Base-by-base conservation (phyloP, 2,329 filamentous ascomycete species). In the Aschersonia sp. region DNA sequence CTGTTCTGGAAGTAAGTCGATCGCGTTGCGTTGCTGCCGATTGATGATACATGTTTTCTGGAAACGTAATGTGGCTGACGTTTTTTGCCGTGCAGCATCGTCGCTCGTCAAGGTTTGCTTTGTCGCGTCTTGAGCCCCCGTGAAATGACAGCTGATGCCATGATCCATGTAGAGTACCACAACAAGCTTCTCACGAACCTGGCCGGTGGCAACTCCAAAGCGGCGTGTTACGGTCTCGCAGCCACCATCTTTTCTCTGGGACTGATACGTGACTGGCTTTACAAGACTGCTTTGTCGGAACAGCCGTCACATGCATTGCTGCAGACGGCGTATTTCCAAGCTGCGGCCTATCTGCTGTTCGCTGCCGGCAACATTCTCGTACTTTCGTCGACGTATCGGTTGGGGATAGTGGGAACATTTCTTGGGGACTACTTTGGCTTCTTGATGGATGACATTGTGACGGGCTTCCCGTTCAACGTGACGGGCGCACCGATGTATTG, bases 351-450 rank as follows among this genome's bases (percentile, higher is more conserved):
- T 53, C 75, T 70, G 5, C 77, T 97, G 48, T 76, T 97, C 57
- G 73, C 74, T 31, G 61, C 69, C 39, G 92, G 92, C 50, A 96
- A 95, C 65, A 66, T 84, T 46, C 79, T 98, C 37, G 92, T 98
- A 45, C 58, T 97, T 46, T 83, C 83, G 35, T 92, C 85, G 51
- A 97, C 94, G 68, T 96, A 81, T 80, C 85, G 82, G 35, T 79
- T 98, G 41, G 92, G 92, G 49, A 79, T 98, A 59, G 96, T 88
- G 1, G 92, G 92, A 53, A 98, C 92, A 39, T 98, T 96, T 63
- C 73, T 98, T 37, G 92, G 92, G 57, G 92, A 98, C 71, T 98
- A 98, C 73, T 98, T 97, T 63, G 92, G 92, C 56, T 96, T 97
- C 63, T 74, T 98, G 55, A 94, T 96, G 88, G 90, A 97, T 62